Percentiles rank a stretch among this genome's conserved stretches.
phyloP scores from a whole-genome alignment of 352 stramenopile genomes.

The Phytopythium kandeliae region DNA sequence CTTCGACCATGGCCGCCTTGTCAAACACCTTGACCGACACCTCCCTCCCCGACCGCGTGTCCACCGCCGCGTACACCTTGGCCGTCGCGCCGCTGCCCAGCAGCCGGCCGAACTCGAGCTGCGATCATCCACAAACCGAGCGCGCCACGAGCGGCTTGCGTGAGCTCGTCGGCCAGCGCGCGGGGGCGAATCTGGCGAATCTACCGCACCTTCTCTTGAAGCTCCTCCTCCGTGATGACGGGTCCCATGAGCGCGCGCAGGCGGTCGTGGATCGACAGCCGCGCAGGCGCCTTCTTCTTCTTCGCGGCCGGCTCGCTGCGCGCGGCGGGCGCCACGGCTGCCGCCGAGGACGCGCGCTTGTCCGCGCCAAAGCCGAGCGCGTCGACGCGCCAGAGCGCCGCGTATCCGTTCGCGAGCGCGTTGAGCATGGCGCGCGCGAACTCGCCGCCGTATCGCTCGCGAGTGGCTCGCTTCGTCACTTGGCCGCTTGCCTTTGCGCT shows the following conservation, averaged over 20 bases:
- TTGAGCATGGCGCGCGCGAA: slow-evolving; percentile 11
- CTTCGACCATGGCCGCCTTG: slow-evolving; percentile 77
- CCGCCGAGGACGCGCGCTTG: slow-evolving; percentile 9
- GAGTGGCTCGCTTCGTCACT: background rate
- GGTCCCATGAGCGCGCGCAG: slow-evolving; percentile 55
- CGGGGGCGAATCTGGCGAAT: background rate
- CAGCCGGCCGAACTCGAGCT: slow-evolving; percentile 57
- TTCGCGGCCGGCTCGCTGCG: background rate
- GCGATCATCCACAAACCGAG: slow-evolving; percentile 10
- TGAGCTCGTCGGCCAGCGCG: background rate
- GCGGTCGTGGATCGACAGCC: slow-evolving; percentile 48
- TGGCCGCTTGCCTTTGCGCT: background rate
- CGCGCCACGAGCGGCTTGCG: too few species aligned
- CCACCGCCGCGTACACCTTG: slow-evolving; percentile 66
- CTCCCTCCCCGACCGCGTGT: slow-evolving; percentile 32
- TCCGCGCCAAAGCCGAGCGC: slow-evolving; percentile 20
- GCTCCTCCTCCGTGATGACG: slow-evolving; percentile 54
- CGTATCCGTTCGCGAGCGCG: slow-evolving; percentile 20
- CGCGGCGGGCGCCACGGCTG: background rate
- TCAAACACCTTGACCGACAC: slow-evolving; percentile 83
- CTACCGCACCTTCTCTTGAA: slow-evolving; percentile 31
- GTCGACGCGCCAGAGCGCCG: slow-evolving; percentile 42
- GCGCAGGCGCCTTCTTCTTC: slow-evolving; percentile 3
- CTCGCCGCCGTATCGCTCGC: background rate
- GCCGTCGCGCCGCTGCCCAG: slow-evolving; percentile 69